Base-by-base conservation (phyloP, 108 stramenopile species). In the Stephanodiscus minutulus region DNA sequence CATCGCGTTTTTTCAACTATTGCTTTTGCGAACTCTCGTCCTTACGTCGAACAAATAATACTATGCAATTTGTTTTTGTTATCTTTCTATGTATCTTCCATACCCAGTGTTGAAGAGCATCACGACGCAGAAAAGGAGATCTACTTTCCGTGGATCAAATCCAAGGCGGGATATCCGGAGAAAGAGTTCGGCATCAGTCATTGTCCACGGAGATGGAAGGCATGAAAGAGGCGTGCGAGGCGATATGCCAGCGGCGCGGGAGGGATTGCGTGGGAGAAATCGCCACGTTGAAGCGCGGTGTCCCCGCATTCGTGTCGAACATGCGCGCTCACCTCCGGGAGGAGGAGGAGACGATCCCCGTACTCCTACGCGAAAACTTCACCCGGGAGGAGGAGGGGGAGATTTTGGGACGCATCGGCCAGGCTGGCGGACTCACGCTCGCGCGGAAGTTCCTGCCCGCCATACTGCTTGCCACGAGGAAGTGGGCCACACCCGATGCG, bases 111-210 rank as follows among this genome's bases (percentile, higher is more conserved):
- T 3, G 22, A 55, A 21, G 54, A 55, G 54, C 79, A 81, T 53
- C 79, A 74, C 39, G 75, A 81, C 37, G 41, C 25, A 21, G 73
- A 81, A 50, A 77, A 83, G 35, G 31, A 52, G 31, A 65, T 79
- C 35, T 79, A 79, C 57, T 83, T 83, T 54, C 78, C 83, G 2
- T 83, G 83, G 83, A 53, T 83, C 17, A 48, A 66, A 17, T 68
- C 66, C 25, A 79, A 62, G 52, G 57, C 60, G 5, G 50, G 50
- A 24, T 37, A 57, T 66, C 78, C 83, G 7, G 55, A 74, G 22
- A 76, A 70, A 36, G 60, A 75, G 39, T 66, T 71, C 15, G 13
- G 33, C 21, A 54, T 48, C 17, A 50, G 53, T 20, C 78, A 83
- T 55, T 83, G 37, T 50, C 79, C n/a, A 27, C 35, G 11, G 22